Percentiles rank a stretch among this genome's conserved stretches.
Conservation (phyloP, 495 filamentous ascomycete species). For the Podospora pseudoanserina region DNA sequence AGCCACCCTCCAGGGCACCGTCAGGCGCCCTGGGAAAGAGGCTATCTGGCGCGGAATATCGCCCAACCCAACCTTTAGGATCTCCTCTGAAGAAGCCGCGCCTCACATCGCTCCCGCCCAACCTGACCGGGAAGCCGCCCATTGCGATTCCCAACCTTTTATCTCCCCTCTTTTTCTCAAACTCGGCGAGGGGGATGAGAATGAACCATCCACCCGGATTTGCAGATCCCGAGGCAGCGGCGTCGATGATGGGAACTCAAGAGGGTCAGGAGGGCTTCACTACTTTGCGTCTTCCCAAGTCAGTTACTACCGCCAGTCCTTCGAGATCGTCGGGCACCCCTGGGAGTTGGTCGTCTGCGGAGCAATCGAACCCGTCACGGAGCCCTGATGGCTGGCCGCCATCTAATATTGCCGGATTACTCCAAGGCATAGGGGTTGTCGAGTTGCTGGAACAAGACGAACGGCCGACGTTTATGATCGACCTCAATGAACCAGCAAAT, state of each 20-base stretch:
- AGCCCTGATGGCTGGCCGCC: conserved; percentile 43
- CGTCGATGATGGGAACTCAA: conserved; percentile 55
- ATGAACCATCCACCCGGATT: conserved; percentile 52
- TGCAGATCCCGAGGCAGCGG: conserved; percentile 51
- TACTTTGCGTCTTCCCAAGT: conserved; percentile 61
- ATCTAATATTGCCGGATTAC: conserved; percentile 41
- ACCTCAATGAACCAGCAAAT: conserved; percentile 54
- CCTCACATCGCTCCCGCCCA: conserved; percentile 29
- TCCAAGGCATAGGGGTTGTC: conserved; percentile 56
- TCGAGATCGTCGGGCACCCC: conserved; percentile 48
- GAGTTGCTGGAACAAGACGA: conserved; percentile 67
- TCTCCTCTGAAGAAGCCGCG: conserved; percentile 28
- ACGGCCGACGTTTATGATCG: conserved; percentile 64
- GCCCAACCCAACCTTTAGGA: conserved; percentile 11
- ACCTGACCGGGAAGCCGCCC: conserved; percentile 15
- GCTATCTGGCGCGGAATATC: conserved; percentile 13
- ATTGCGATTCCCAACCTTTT: conserved; percentile 28
- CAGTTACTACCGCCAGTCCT: conserved; percentile 48
- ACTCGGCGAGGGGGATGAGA: conserved; percentile 37
- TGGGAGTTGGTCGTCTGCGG: conserved; percentile 44
- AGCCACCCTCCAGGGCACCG: conserved; percentile 1
- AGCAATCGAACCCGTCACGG: conserved; percentile 33
- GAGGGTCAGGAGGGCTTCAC: conserved; percentile 54
- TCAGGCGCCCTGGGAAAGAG: conserved; percentile 19
- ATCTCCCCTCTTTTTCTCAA: conserved; percentile 59